Percentiles rank a stretch among this genome's conserved stretches.
phyloP scores from a whole-genome alignment of 805 yeast genomes.

The Starmerella apicola region DNA sequence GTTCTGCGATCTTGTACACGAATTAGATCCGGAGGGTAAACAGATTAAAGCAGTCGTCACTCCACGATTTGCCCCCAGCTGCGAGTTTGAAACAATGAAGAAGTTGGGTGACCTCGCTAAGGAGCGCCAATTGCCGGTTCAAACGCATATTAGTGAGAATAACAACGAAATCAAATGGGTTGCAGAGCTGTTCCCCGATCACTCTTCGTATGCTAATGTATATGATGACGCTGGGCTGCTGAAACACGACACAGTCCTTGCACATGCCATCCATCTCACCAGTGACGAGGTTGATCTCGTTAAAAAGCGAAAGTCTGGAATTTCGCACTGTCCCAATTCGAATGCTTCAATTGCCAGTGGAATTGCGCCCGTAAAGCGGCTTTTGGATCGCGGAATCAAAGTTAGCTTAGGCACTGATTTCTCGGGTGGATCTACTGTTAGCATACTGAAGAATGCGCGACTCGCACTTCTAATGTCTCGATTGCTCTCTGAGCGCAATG shows the following conservation, averaged over 20 bases:
- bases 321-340: slow-evolving; percentile 88
- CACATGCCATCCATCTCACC: slow-evolving; percentile 74
- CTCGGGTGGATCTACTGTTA: slow-evolving; percentile 63
- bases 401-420: slow-evolving; percentile 76
- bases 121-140: slow-evolving; percentile 47
- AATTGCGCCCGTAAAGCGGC: slow-evolving; percentile 66
- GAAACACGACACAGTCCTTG: slow-evolving; percentile 58
- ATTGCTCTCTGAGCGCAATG: slow-evolving; percentile 49
- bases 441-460: slow-evolving; percentile 51
- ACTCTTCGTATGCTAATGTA: slow-evolving; percentile 58
- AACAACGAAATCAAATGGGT: slow-evolving; percentile 65
- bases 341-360: slow-evolving; percentile 84
- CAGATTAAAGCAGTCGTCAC: slow-evolving; percentile 65
- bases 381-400: slow-evolving; percentile 51
- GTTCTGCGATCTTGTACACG: slow-evolving; percentile 44
- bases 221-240: slow-evolving; percentile 54
- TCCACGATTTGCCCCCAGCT: slow-evolving; percentile 88
- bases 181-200: slow-evolving; percentile 55
- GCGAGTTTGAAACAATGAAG: slow-evolving; percentile 49
- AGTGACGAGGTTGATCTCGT: slow-evolving; percentile 53
- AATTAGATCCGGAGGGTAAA: slow-evolving; percentile 41
- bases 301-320: slow-evolving; percentile 45
- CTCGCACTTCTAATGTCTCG: slow-evolving; percentile 63
- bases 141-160: slow-evolving; percentile 87
- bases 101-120: slow-evolving; percentile 51